Conservation (phyloP, 768 basidiomycete genomes). For the Boletus eberwhitei region DNA sequence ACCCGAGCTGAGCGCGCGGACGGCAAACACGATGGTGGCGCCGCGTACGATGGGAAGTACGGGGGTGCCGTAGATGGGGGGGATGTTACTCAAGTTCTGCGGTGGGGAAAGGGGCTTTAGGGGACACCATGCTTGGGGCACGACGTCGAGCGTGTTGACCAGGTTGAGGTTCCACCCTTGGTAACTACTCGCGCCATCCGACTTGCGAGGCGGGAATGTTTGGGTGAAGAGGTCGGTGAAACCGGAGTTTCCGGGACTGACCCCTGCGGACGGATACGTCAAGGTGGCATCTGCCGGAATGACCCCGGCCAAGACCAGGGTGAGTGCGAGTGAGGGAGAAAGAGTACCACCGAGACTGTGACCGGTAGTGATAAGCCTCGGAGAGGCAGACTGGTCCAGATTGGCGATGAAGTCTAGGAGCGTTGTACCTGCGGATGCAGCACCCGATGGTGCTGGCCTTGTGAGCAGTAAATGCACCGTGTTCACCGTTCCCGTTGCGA, state of each 20-base stretch:
- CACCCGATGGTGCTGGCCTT: background rate
- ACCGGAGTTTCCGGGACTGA: constrained; percentile 10
- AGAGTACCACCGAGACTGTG: constrained; percentile 12
- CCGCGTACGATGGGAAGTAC: background rate
- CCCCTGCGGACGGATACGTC: constrained; percentile 6
- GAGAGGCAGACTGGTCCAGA: background rate
- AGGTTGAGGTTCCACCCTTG: constrained; percentile 19
- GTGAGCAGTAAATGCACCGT: constrained; percentile 4
- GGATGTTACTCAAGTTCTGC: constrained; percentile 16
- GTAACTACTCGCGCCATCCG: background rate
- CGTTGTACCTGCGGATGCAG: background rate
- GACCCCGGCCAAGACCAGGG: background rate
- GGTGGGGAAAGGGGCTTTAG: background rate
- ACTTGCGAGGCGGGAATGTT: background rate
- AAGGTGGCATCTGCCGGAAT: constrained; percentile 37
- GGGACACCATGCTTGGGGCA: constrained; percentile 12
- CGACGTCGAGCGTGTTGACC: constrained; percentile 14
- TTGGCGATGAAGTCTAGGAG: constrained; percentile 5
- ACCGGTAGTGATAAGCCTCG: constrained; percentile 7
- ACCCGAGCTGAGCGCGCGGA: background rate
- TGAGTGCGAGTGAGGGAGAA: constrained; percentile 12
- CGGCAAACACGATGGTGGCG: background rate
- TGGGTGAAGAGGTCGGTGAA: constrained; percentile 1
- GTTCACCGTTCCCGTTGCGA: background rate
- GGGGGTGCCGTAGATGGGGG: constrained; percentile 9